Base-by-base conservation (phyloP, 2,329 filamentous ascomycete genomes). In the Monilinia aucupariae region DNA sequence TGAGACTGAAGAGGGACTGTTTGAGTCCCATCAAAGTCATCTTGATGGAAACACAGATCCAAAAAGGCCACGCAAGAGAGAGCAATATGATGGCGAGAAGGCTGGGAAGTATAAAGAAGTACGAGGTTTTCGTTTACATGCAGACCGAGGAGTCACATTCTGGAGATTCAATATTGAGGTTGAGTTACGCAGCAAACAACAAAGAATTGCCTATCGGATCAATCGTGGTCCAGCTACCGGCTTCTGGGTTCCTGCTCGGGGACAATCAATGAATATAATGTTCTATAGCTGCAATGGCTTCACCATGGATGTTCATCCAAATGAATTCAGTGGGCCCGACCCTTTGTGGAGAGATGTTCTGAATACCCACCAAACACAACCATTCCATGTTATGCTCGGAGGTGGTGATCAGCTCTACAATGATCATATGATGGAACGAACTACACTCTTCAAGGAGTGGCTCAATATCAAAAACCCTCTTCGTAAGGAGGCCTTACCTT, bases 211-310 rank as follows among this genome's bases (percentile, higher is more conserved):
- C 0, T 99, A 99, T 76, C 90, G 92, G 61, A 96, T 99, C 78
- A 99, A 99, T 72, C 83, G 88, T 53, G 93, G 94, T 0, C 92
- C 93, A 7, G 85, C 91, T 2, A 86, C 90, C 59, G 91, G 89
- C 1, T 99, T 99, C 75, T 99, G 94, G 93, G 91, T 99, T 0
- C 94, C 96, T 6, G 89, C 88, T 39, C 84, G 82, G 56, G 88
- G 86, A 20, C 83, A 96, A 74, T 85, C 89, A 2, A 99, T 99
- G 94, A 97, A 97, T 77, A 90, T 97, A 74, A 96, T 97, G 92
- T 99, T 97, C 78, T 85, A 97, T 78, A 96, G 90, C 74, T 96
- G 94, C 79, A 99, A 99, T 74, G 94, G 96, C 2, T 99, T 99
- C 79, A 93, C 91, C 70, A 75, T 88, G 59, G 88, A 84, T 63